Conservation (phyloP, 2,329 filamentous ascomycete genomes). For the Amauroascus verrucosus region DNA sequence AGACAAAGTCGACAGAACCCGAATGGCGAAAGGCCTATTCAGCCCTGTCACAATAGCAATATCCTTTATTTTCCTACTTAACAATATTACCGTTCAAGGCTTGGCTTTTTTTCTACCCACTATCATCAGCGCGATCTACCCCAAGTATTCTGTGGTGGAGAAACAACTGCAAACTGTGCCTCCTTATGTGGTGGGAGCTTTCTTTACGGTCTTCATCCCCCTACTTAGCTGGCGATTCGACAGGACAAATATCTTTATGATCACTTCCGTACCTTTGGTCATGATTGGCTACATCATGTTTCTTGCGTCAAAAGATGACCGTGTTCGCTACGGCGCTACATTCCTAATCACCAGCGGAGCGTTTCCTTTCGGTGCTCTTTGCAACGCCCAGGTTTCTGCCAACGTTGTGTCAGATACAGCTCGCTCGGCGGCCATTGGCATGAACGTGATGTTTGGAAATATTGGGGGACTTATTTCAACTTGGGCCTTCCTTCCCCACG, state of each 20-base stretch:
- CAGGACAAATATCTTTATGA: constrained; percentile 9
- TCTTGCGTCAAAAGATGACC: constrained; percentile 5
- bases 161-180: constrained; percentile 16
- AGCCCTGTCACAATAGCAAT: constrained; percentile 11
- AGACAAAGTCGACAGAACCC: constrained; percentile 12
- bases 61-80: constrained; percentile 41
- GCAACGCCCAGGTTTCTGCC: constrained; percentile 12
- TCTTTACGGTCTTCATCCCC: constrained; percentile 13
- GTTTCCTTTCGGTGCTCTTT: constrained; percentile 11
- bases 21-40: constrained; percentile 12
- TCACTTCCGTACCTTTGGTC: constrained; percentile 4
- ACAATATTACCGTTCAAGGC: constrained; percentile 62
- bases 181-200: constrained; percentile 13
- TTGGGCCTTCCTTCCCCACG: constrained; percentile 24
- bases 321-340: constrained; percentile 13
- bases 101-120: constrained; percentile 35
- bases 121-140: constrained; percentile 14
- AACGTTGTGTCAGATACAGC: constrained; percentile 15
- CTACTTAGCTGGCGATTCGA: constrained; percentile 14
- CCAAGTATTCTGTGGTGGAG: constrained; percentile 28
- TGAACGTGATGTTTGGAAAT: constrained; percentile 13
- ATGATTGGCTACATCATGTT: constrained; percentile 15
- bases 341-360: constrained; percentile 15
- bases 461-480: constrained; percentile 15
- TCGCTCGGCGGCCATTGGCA: constrained; percentile 14